Percentiles rank a stretch among this genome's conserved stretches.
Conservation (phyloP, 371 early-diverging fungal species). For the Mortierella sp. region DNA sequence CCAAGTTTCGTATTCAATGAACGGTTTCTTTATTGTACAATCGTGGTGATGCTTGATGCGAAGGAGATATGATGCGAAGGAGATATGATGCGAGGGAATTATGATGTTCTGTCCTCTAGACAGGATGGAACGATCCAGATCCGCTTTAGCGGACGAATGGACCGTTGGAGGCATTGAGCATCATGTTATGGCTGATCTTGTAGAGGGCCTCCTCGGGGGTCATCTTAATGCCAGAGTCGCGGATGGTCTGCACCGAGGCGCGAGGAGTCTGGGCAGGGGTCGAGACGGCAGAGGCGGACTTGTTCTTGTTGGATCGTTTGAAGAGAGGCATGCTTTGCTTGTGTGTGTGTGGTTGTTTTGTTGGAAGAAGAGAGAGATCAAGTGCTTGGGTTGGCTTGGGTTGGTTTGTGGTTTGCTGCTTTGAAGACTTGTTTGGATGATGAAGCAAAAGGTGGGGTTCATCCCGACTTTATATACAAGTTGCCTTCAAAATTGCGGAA, state of each 20-base stretch:
- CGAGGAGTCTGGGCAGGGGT: constrained; percentile 44
- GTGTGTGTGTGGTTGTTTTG: not conserved
- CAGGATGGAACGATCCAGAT: not conserved
- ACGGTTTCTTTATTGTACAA: too few relatives aligned
- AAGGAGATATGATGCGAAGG: too few relatives aligned
- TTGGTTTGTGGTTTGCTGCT: not conserved
- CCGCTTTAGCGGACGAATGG: constrained; percentile 27
- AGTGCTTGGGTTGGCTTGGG: not conserved
- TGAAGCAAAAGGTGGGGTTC: not conserved
- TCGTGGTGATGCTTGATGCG: too few relatives aligned
- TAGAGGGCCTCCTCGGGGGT: constrained; percentile 28
- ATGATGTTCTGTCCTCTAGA: not conserved
- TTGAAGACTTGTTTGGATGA: not conserved
- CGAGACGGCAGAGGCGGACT: constrained; percentile 38
- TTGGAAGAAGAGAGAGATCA: not conserved
- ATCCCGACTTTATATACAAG: not conserved
- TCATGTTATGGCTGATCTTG: constrained; percentile 19
- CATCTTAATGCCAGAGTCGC: constrained; percentile 23
- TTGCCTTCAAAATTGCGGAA: not conserved
- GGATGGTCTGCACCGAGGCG: constrained; percentile 21
- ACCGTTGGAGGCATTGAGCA: constrained; percentile 22
- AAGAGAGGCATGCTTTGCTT: constrained; percentile 36
- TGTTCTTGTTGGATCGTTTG: constrained; percentile 53
- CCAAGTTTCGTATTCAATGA: too few relatives aligned
- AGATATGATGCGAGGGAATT: not conserved